A percentile compares a stretch with the other conserved stretches of the same genome.
Evolutionary conservation across 2,329 filamentous ascomycete genomes (phyloP).

Genomic region (Alternaria tenuissima): DNA sequence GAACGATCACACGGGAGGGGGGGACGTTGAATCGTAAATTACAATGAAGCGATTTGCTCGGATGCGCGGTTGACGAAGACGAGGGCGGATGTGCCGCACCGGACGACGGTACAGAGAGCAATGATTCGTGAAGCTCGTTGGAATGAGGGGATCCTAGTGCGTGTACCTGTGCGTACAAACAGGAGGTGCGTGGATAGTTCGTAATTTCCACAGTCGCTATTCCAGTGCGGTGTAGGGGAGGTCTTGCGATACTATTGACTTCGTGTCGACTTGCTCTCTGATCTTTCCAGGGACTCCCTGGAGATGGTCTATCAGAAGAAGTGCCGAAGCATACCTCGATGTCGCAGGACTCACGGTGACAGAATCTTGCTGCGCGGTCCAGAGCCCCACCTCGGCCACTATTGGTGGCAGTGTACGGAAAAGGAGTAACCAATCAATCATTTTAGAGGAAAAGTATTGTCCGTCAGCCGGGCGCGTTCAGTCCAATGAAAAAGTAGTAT

Average conservation of each 20-base stretch:
- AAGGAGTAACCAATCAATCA: slow-evolving; percentile 17
- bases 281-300: neutral
- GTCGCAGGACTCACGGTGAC: slow-evolving; percentile 9
- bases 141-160: slow-evolving; percentile 2
- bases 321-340: neutral
- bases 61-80: slow-evolving; percentile 4
- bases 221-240: neutral
- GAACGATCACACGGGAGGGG: neutral
- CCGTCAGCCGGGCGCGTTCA: neutral
- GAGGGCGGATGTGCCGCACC: slow-evolving; percentile 11
- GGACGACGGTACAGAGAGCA: slow-evolving; percentile 1
- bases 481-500: slow-evolving; percentile 12
- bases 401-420: slow-evolving; percentile 6
- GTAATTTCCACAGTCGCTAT: neutral
- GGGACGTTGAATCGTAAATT: neutral
- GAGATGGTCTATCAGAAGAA: neutral
- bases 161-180: slow-evolving; percentile 9
- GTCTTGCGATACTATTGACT: slow-evolving; percentile 1
- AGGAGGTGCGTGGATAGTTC: slow-evolving; percentile 9
- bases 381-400: slow-evolving; percentile 1
- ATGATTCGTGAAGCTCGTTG: slow-evolving; percentile 8
- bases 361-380: slow-evolving; percentile 1
- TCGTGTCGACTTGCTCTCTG: neutral
- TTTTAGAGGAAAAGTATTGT: slow-evolving; percentile 2
- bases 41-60: slow-evolving; percentile 3